phyloP scores from a whole-genome alignment of 345 rosid species.

The Arabidopsis arenosa region DNA sequence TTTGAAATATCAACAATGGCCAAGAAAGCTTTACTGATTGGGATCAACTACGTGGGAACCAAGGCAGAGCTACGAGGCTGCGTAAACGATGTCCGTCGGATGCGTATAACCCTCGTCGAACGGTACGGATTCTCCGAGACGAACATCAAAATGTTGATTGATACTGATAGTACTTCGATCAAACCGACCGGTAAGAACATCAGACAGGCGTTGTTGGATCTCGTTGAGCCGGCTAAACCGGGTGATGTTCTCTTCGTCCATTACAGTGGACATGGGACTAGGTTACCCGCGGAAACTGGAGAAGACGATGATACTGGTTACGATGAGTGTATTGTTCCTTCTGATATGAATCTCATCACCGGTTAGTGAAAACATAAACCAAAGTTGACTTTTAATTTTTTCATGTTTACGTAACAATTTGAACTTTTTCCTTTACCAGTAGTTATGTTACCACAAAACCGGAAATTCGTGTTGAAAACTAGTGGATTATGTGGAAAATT shows the following conservation, averaged over 20 bases:
- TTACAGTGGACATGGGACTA: slow-evolving; percentile 95
- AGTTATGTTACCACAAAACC: not conserved
- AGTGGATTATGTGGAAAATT: not conserved
- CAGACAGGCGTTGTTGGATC: slow-evolving; percentile 57
- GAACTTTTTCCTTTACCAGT: not conserved
- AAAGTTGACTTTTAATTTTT: slow-evolving; percentile 12
- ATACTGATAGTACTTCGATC: slow-evolving; percentile 62
- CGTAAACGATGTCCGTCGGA: slow-evolving; percentile 82
- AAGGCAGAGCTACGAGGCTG: slow-evolving; percentile 89
- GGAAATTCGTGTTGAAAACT: not conserved
- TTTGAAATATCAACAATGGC: slow-evolving; percentile 49
- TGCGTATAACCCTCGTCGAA: slow-evolving; percentile 59
- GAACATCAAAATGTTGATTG: slow-evolving; percentile 69
- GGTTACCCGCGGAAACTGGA: slow-evolving; percentile 95
- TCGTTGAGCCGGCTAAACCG: slow-evolving; percentile 60
- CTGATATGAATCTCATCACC: slow-evolving; percentile 92
- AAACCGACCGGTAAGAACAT: slow-evolving; percentile 88
- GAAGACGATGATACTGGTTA: slow-evolving; percentile 96
- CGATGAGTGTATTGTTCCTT: slow-evolving; percentile 95
- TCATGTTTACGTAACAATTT: not conserved
- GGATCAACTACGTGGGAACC: slow-evolving; percentile 80
- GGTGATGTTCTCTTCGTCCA: slow-evolving; percentile 81
- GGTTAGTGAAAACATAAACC: slow-evolving; percentile 46
- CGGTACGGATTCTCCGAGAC: slow-evolving; percentile 71
- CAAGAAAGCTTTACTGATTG: slow-evolving; percentile 78